Evolutionary conservation across 345 rosid genomes (phyloP).

Genomic region (Melastoma malabathricum): DNA sequence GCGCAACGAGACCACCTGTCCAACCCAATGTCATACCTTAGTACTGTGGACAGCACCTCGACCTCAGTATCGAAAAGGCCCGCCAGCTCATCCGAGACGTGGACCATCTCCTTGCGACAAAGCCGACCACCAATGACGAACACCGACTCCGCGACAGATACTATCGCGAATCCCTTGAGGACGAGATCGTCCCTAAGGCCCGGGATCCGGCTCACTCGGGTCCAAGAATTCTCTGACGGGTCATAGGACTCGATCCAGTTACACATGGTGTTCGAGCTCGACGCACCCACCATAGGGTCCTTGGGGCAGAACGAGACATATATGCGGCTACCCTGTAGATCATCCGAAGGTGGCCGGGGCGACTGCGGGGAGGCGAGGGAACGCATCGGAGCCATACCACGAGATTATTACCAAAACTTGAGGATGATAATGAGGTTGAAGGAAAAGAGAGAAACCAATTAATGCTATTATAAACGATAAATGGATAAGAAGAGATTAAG

Average conservation of each 20-base stretch:
- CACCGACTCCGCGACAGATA: slow-evolving; percentile 18
- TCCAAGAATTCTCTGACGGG: slow-evolving; percentile 28
- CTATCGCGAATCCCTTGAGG: slow-evolving; percentile 32
- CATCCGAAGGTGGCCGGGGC: slow-evolving; percentile 5
- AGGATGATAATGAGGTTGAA: no score
- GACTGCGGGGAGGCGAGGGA: slow-evolving; percentile 13
- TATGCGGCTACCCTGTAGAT: slow-evolving; percentile 7
- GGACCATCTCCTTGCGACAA: slow-evolving; percentile 11
- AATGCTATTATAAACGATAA: no score
- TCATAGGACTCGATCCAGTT: slow-evolving; percentile 29
- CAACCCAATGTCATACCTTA: slow-evolving; percentile 10
- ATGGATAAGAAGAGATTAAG: no score
- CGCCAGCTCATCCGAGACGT: slow-evolving; percentile 4
- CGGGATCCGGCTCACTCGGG: slow-evolving; percentile 17
- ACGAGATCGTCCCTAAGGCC: slow-evolving; percentile 16
- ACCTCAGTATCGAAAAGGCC: slow-evolving; percentile 7
- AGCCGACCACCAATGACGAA: slow-evolving; percentile 33
- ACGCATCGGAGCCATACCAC: slow-evolving; percentile 14
- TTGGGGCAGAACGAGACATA: slow-evolving; percentile 22
- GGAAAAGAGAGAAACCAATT: no score
- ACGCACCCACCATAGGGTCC: slow-evolving; percentile 5
- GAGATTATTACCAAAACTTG: no score
- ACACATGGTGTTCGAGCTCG: slow-evolving; percentile 10
- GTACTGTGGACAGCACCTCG: slow-evolving; percentile 12
- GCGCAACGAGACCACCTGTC: slow-evolving; percentile 25